Conservation (phyloP, 2,329 filamentous ascomycete species). For the Sclerotinia spermophila region DNA sequence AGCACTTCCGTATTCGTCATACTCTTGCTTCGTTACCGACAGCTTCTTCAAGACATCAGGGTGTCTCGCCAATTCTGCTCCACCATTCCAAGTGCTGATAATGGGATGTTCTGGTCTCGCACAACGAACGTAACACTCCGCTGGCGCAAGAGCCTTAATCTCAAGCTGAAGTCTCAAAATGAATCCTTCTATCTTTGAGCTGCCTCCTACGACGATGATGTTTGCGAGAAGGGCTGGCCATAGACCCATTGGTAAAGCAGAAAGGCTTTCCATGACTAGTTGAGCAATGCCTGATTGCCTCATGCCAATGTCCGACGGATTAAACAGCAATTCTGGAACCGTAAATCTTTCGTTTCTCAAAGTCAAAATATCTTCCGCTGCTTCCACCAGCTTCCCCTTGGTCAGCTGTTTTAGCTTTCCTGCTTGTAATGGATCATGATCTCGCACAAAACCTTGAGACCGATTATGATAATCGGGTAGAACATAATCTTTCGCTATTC, state of each 20-base stretch:
- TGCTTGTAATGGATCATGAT: conserved; percentile 69
- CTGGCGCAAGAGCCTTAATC: conserved; percentile 65
- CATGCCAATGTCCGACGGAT: conserved; percentile 79
- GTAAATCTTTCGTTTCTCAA: conserved; percentile 89
- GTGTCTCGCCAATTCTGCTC: conserved; percentile 70
- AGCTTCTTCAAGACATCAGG: conserved; percentile 59
- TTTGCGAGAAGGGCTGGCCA: conserved; percentile 84
- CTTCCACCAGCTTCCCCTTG: conserved; percentile 42
- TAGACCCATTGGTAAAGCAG: conserved; percentile 71
- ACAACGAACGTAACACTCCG: conserved; percentile 75
- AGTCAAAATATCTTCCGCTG: conserved; percentile 74
- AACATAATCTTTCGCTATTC: conserved; percentile 84
- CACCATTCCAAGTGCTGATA: conserved; percentile 80
- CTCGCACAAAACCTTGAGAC: conserved; percentile 64
- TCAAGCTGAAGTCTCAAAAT: conserved; percentile 74
- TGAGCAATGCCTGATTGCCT: conserved; percentile 78
- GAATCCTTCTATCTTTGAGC: conserved; percentile 75
- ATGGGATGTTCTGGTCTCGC: conserved; percentile 69
- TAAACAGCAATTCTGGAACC: conserved; percentile 87
- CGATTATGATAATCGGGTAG: conserved; percentile 71
- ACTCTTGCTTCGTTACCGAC: conserved; percentile 82
- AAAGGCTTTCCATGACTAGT: conserved; percentile 75
- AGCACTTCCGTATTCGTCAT: conserved; percentile 75
- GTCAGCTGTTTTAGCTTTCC: conserved; percentile 46
- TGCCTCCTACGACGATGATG: conserved; percentile 84